These are phyloP conservation scores for Fusarium albosuccineum DNA, from an alignment of 2,329 filamentous ascomycete species.

Conservation along the genomic window DNA sequence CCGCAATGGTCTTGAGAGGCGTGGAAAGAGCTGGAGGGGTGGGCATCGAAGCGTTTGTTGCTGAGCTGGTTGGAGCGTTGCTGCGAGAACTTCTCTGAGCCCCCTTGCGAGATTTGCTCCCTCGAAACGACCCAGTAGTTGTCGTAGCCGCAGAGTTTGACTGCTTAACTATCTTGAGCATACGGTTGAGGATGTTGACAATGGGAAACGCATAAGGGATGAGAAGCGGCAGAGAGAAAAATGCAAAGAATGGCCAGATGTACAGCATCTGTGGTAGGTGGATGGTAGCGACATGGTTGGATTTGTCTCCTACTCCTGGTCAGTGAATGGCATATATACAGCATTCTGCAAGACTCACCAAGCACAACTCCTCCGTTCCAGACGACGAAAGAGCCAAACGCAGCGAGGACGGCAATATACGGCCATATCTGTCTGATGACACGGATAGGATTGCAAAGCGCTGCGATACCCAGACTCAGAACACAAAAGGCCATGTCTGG, in stretches of 20 bases:
- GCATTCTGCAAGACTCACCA: constrained; percentile 62
- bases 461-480: constrained; percentile 74
- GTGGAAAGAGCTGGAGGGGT: constrained; percentile 14
- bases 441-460: constrained; percentile 60
- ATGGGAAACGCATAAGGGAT: constrained; percentile 63
- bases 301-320: constrained; percentile 80
- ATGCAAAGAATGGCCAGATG: constrained; percentile 88
- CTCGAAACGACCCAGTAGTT: not conserved
- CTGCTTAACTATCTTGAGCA: not conserved
- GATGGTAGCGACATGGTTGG: constrained; percentile 90
- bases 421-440: constrained; percentile 67
- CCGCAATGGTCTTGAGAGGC: constrained; percentile 17
- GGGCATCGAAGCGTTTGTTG: not conserved
- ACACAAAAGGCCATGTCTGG: constrained; percentile 68
- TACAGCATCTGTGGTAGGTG: constrained; percentile 96
- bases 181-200: constrained; percentile 29
- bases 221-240: constrained; percentile 88
- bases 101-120: constrained; percentile 10
- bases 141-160: not conserved
- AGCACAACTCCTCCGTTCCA: constrained; percentile 96
- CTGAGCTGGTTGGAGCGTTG: not conserved
- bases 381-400: constrained; percentile 80
- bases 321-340: constrained; percentile 31
- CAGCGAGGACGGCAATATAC: constrained; percentile 70
- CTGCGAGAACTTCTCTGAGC: not conserved